These are phyloP conservation scores for Magnusiomyces ingens DNA, from an alignment of 1,139 yeast genomes.

Conservation along the genomic window DNA sequence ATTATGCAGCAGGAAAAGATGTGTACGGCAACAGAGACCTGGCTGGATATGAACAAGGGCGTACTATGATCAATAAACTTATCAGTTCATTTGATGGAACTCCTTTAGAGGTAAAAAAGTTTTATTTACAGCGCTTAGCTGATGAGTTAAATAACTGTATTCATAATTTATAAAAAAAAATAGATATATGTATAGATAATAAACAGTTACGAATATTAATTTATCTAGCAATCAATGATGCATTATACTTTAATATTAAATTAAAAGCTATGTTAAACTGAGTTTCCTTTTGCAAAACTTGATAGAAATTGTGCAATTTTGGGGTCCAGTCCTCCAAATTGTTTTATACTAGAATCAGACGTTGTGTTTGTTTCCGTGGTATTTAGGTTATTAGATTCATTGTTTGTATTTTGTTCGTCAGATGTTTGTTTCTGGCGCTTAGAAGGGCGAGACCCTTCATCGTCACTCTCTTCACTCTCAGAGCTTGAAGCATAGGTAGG, in stretches of 20 bases:
- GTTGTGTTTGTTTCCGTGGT: constrained; percentile 16
- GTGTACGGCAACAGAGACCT: constrained; percentile 36
- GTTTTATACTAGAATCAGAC: no score
- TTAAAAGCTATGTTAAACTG: constrained; percentile 1
- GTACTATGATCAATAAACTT: constrained; percentile 24
- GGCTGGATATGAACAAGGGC: constrained; percentile 31
- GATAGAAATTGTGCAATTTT: constrained; percentile 29
- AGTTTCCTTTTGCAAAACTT: constrained; percentile 16
- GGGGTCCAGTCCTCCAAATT: constrained; percentile 29
- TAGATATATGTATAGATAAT: constrained; percentile 3
- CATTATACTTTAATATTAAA: not conserved
- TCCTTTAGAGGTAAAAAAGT: constrained; percentile 25
- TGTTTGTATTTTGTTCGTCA: constrained; percentile 9
- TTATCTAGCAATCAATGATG: not conserved
- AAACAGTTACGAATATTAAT: not conserved
- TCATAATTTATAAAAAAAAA: constrained; percentile 11
- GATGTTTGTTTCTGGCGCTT: constrained; percentile 27
- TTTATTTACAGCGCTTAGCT: constrained; percentile 28
- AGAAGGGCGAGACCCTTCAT: constrained; percentile 27
- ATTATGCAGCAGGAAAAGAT: constrained; percentile 32
- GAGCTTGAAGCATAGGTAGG: constrained; percentile 5
- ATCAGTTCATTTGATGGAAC: constrained; percentile 23
- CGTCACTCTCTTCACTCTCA: constrained; percentile 20
- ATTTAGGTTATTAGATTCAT: constrained; percentile 15
- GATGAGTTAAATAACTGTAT: constrained; percentile 21